Base-by-base conservation (phyloP, 2,329 filamentous ascomycete genomes). In the Plectosphaerella plurivora region DNA sequence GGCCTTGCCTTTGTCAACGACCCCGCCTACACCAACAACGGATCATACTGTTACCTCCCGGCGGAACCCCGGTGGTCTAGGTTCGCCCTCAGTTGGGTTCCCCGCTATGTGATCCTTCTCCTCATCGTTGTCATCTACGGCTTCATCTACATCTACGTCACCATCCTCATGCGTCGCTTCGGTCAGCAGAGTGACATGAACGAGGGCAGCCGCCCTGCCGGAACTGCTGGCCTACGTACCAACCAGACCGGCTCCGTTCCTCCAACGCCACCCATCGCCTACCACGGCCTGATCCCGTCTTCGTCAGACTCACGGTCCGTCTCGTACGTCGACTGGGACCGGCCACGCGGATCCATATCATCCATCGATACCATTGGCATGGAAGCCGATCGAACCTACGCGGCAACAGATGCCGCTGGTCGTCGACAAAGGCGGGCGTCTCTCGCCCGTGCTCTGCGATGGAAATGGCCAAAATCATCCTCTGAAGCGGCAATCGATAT, bases 31-130 rank as follows among this genome's bases (percentile, higher is more conserved):
- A 70, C 79, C 45, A 81, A 84, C 20, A 77, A 82, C 47, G 86
- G 84, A 2, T 79, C 83, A 18, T 87, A 84, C 60, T 93, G 89
- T 65, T 86, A 86, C 56, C 73, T 92, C 3, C 86, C 88, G 0
- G 72, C 81, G 15, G 74, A 79, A 4, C 84, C 86, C 0, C 76
- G 77, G 55, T 92, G 88, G 89, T 86, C 86, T 56, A 77, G 84
- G 44, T 71, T 86, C 15, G 83, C 79, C 0, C 72, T 92, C 3
- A 80, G 81, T 53, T 93, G 89, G 88, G 76, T 88, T 8, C 89
- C 88, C 36, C 78, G 88, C 48, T 91, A 91, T 57, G 58, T 88
- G 36, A 84, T 91, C 49, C 82, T 88, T 57, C 62, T 78, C 9
- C 71, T 78, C 24, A 87, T 92, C 56, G 68, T 89, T 35, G 65